These are phyloP conservation scores for Botryotinia narcissicola DNA, from an alignment of 2,329 filamentous ascomycete species.

Conservation along the genomic window DNA sequence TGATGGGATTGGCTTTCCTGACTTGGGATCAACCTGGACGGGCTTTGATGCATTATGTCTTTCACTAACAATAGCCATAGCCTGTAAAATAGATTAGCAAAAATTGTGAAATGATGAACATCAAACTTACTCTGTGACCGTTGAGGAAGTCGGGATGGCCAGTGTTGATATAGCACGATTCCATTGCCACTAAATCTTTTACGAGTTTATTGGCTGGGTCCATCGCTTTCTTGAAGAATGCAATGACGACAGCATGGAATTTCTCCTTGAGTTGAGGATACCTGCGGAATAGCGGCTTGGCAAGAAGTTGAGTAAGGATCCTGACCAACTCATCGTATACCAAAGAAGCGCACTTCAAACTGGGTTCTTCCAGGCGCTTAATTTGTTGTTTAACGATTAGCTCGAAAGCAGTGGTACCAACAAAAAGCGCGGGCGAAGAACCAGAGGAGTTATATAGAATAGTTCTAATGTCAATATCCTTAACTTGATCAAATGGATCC, in stretches of 20 bases:
- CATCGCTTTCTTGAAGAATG: constrained; percentile 98
- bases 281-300: constrained; percentile 84
- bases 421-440: constrained; percentile 92
- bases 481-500: constrained; percentile 95
- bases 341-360: constrained; percentile 93
- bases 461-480: constrained; percentile 95
- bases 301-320: constrained; percentile 84
- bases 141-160: constrained; percentile 97
- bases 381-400: constrained; percentile 99
- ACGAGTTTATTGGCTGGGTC: constrained; percentile 98
- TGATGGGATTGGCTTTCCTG: constrained; percentile 82
- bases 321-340: constrained; percentile 97
- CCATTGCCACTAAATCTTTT: constrained; percentile 88
- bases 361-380: constrained; percentile 91
- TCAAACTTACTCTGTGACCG: constrained; percentile 67
- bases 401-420: constrained; percentile 97
- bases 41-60: constrained; percentile 78
- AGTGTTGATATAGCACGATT: constrained; percentile 96
- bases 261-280: constrained; percentile 97
- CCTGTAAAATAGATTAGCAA: constrained; percentile 45
- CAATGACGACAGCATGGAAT: constrained; percentile 86
- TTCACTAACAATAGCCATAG: constrained; percentile 98
- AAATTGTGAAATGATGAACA: constrained; percentile 25
- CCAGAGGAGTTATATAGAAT: constrained; percentile 99
- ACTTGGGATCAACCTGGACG: constrained; percentile 96